phyloP scores from a whole-genome alignment of 495 filamentous ascomycete genomes.

The Xylaria telfairii region DNA sequence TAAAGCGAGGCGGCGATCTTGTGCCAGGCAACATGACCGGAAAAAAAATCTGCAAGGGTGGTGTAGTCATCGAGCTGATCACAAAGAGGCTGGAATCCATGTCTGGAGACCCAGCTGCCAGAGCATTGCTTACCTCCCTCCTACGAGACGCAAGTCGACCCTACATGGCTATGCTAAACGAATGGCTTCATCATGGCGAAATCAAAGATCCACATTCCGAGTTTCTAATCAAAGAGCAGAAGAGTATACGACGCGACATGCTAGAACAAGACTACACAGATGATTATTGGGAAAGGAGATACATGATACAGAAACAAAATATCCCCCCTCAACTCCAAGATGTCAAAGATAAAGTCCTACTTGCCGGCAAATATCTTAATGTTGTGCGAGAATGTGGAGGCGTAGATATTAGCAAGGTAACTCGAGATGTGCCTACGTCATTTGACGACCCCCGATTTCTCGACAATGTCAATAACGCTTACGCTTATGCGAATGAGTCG shows the following conservation, averaged over 20 bases:
- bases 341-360: constrained; percentile 90
- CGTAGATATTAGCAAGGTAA: constrained; percentile 89
- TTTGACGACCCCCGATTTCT: constrained; percentile 90
- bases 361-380: constrained; percentile 97
- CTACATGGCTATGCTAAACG: constrained; percentile 98
- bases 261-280: constrained; percentile 97
- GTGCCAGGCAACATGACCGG: constrained; percentile 77
- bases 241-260: constrained; percentile 88
- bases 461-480: constrained; percentile 94
- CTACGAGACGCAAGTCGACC: constrained; percentile 88
- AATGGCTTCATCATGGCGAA: constrained; percentile 95
- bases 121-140: constrained; percentile 76
- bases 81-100: constrained; percentile 84
- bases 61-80: constrained; percentile 82
- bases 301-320: constrained; percentile 88
- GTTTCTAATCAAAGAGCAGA: constrained; percentile 94
- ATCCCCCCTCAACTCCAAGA: constrained; percentile 91
- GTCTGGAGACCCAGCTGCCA: constrained; percentile 90
- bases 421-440: constrained; percentile 85
- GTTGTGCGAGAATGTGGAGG: constrained; percentile 97
- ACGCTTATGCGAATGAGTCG: constrained; percentile 93
- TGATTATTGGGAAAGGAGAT: constrained; percentile 98
- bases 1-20: constrained; percentile 84
- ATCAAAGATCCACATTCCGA: constrained; percentile 95
- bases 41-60: constrained; percentile 94